Evolutionary conservation across 805 yeast species (phyloP), one percentile per base, ranked within the genome.

Genomic region (Zygosaccharomyces pseudorouxii): DNA sequence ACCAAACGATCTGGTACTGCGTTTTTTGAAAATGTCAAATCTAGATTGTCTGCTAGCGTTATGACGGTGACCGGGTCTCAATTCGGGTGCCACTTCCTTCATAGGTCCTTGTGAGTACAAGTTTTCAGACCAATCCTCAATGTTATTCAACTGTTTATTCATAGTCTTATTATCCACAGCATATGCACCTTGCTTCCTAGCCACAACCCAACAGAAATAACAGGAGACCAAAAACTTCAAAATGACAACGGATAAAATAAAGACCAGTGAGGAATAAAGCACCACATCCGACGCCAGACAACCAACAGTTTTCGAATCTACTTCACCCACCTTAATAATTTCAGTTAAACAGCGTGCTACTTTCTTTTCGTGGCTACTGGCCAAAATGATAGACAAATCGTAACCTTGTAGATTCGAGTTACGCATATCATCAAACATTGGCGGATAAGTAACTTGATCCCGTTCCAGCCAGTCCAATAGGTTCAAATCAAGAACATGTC

Each of bases 271-370:
- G 5, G 85, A 77, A 57, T 81, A 80, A 51, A 93, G 76, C 1
- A 93, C 97, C 35, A 90, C 81, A 47, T 81, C 72, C 0, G 97
- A 89, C 0, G 96, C 95, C 61, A 93, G 82, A 70, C 99, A 93
- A 5, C 99, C 99, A 59, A 93, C 81, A 5, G 96, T 82, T 33
- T 86, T 87, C 2, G 90, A 80, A 63, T 93, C 98, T 37, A 93
- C 79, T 42, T 80, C 82, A 19, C 99, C 99, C 12, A 92, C 95
- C 67, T 85, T 88, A 45, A 86, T 74, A 46, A 89, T 86, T 67
- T 93, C 98, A 9, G 84, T 72, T 47, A 93, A 71, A 67, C 99
- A 93, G 58, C 82, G 79, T 5, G 93, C 96, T 4, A 81, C 79
- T 59, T 78, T 75, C 49, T 90, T 78, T n/a, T 77, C 79, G 29